Evolutionary conservation across 306 rosid species (phyloP).

Genomic region (Cicer yamashitae): DNA sequence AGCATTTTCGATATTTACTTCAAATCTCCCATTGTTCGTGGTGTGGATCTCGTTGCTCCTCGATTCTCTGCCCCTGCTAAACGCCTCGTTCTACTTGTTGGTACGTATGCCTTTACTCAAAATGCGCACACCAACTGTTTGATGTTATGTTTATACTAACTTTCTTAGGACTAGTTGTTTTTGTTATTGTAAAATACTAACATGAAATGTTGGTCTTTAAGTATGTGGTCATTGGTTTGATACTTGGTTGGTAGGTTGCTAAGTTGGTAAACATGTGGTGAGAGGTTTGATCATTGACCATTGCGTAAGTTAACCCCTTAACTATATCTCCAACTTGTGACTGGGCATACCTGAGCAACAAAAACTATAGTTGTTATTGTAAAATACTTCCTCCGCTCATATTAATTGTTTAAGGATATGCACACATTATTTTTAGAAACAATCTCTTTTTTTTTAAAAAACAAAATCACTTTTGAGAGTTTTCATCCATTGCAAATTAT

Average conservation of each 20-base stretch:
- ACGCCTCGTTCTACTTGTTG: constrained; percentile 76
- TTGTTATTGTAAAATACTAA: not conserved
- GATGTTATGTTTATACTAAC: constrained; percentile 4
- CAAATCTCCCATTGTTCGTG: constrained; percentile 84
- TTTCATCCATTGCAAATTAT: too few species aligned
- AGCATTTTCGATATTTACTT: constrained; percentile 92
- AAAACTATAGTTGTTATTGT: not conserved
- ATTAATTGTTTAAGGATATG: not conserved
- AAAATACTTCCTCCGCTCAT: not conserved
- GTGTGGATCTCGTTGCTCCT: constrained; percentile 75
- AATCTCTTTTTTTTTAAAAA: too few species aligned
- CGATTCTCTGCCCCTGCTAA: constrained; percentile 83
- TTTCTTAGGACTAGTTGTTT: not conserved
- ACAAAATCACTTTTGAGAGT: too few species aligned
- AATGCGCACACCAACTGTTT: constrained; percentile 45
- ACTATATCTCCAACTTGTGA: not conserved
- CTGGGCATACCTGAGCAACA: not conserved
- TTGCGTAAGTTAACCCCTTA: not conserved
- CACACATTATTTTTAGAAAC: too few species aligned
- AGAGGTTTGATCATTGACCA: not conserved
- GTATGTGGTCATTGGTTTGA: not conserved
- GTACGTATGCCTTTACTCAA: constrained; percentile 36
- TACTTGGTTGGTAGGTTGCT: not conserved
- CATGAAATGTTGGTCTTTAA: not conserved
- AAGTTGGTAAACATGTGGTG: not conserved